These are phyloP conservation scores for Aspergillus carbonarius DNA, from an alignment of 2,329 filamentous ascomycete genomes.

Conservation along the genomic window DNA sequence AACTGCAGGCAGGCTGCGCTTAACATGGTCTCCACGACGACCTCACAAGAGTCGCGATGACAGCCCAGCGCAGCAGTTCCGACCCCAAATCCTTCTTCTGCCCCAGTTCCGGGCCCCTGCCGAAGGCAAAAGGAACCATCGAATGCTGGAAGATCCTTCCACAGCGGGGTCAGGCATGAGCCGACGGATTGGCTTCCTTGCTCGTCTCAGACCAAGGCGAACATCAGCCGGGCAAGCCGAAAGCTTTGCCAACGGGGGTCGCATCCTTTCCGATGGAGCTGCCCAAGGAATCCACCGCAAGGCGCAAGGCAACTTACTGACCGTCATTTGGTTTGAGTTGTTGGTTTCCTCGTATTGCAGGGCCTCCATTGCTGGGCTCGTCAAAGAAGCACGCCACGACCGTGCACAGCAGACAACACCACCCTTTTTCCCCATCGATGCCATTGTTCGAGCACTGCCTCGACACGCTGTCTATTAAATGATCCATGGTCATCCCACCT, in stretches of 20 bases:
- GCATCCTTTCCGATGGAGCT: neutral
- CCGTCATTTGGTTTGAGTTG: neutral
- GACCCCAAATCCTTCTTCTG: conserved; percentile 3
- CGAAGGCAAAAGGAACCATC: neutral
- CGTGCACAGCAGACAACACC: conserved; percentile 1
- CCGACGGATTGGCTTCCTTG: neutral
- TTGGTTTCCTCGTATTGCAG: neutral
- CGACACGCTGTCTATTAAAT: neutral
- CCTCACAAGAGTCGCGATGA: neutral
- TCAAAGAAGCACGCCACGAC: conserved; percentile 1
- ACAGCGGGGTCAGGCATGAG: neutral
- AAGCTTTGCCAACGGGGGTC: conserved; percentile 2
- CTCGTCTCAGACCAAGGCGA: neutral
- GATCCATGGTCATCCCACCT: neutral
- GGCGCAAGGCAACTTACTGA: conserved; percentile 1
- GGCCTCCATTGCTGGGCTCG: neutral
- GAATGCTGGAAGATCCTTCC: neutral
- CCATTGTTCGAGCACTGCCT: conserved; percentile 2
- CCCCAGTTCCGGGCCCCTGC: neutral
- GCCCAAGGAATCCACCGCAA: neutral
- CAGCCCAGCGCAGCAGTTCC: neutral
- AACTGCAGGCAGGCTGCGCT: neutral
- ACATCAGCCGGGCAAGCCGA: conserved; percentile 4
- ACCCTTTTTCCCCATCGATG: neutral
- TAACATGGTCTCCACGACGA: neutral